Evolutionary conservation across 2,329 filamentous ascomycete genomes (phyloP).

Genomic region (Xenosphaeropsis pyriputrescens): DNA sequence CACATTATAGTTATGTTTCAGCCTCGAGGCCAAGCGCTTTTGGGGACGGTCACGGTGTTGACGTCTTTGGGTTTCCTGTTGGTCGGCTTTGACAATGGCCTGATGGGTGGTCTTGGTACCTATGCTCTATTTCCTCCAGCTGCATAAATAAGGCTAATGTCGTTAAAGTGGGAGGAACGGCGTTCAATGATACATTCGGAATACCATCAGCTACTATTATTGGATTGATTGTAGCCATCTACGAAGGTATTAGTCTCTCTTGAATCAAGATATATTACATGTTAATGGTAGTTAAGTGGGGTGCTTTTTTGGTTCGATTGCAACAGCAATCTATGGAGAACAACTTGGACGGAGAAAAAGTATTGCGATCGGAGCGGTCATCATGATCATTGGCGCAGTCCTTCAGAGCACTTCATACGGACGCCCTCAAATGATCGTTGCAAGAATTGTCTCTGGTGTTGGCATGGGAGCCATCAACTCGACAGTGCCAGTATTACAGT

Average conservation of each 20-base stretch:
- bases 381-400: conserved; percentile 40
- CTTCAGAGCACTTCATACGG: conserved; percentile 23
- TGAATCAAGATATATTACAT: too few species aligned
- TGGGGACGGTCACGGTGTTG: conserved; percentile 26
- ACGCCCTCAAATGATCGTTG: conserved; percentile 36
- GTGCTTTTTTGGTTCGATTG: conserved; percentile 33
- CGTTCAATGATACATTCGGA: conserved; percentile 25
- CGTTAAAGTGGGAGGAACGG: conserved; percentile 4
- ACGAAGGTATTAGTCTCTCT: conserved; percentile 23
- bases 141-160: conserved; percentile 18
- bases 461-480: conserved; percentile 29
- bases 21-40: conserved; percentile 20
- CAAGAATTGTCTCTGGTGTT: conserved; percentile 29
- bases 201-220: conserved; percentile 24
- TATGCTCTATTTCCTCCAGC: conserved; percentile 1
- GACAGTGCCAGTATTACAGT: conserved; percentile 39
- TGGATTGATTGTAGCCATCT: conserved; percentile 30
- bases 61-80: conserved; percentile 31
- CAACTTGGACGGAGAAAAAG: conserved; percentile 37
- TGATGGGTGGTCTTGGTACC: conserved; percentile 24
- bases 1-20: background rate
- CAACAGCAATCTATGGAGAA: conserved; percentile 32
- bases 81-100: conserved; percentile 31
- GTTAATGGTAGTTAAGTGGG: conserved; percentile 19
- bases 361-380: conserved; percentile 36